Conservation (phyloP, 2,329 filamentous ascomycete genomes). For the Phialophora macrospora region DNA sequence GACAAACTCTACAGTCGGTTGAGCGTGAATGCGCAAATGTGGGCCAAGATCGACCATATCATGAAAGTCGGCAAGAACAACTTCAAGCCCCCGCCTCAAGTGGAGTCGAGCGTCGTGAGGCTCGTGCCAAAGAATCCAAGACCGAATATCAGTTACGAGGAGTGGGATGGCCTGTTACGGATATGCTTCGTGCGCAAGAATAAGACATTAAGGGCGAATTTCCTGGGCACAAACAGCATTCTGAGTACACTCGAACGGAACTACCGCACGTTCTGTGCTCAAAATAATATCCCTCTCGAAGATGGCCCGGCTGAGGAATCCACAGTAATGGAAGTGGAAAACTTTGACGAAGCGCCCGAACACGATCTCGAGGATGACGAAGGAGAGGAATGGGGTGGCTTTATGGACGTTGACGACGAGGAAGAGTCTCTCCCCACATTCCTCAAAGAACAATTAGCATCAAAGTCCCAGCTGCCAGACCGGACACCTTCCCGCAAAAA, state of each 20-base stretch:
- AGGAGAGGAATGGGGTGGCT: conserved; percentile 46
- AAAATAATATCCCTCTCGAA: conserved; percentile 79
- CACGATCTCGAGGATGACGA: conserved; percentile 22
- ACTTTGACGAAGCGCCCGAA: conserved; percentile 49
- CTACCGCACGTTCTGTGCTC: conserved; percentile 86
- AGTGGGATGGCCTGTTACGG: conserved; percentile 88
- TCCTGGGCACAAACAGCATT: conserved; percentile 79
- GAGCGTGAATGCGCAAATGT: conserved; percentile 93
- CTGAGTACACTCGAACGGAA: conserved; percentile 83
- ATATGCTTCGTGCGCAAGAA: conserved; percentile 88
- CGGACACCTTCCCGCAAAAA: conserved; percentile 66
- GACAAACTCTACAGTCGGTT: conserved; percentile 90
- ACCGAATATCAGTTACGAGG: conserved; percentile 88
- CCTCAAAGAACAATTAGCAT: conserved; percentile 68
- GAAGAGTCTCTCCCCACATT: conserved; percentile 78
- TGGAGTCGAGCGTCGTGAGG: conserved; percentile 88
- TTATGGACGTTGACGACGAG: conserved; percentile 54
- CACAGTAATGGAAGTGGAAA: conserved; percentile 47
- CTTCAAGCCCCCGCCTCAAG: conserved; percentile 91
- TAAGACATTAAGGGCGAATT: conserved; percentile 81
- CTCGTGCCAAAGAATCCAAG: conserved; percentile 85
- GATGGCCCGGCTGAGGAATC: conserved; percentile 58
- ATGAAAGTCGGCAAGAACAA: conserved; percentile 97
- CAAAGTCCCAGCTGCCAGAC: conserved; percentile 43
- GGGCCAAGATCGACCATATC: conserved; percentile 71